phyloP scores from a whole-genome alignment of 768 basidiomycete species.

The Russula olivacea region DNA sequence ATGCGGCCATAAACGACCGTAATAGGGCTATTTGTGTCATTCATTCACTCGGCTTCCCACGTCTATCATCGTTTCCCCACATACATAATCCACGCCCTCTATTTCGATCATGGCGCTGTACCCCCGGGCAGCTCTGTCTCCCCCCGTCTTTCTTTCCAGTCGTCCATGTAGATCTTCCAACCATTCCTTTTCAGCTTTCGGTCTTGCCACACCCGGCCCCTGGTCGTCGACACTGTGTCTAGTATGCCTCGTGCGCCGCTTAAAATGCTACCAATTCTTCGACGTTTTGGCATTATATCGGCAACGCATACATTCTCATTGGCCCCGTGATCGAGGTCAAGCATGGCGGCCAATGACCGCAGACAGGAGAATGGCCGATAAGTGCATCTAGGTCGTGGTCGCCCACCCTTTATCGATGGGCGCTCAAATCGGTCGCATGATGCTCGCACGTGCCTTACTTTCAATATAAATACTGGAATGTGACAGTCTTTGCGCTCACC shows the following conservation, averaged over 20 bases:
- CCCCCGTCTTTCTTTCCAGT: not conserved
- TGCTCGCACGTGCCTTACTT: slow-evolving; percentile 7
- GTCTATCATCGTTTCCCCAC: not conserved
- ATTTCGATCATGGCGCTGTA: not conserved
- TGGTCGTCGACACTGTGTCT: not conserved
- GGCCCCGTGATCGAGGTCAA: slow-evolving; percentile 7
- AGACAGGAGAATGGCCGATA: not conserved
- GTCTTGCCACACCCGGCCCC: not conserved
- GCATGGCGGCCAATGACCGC: not conserved
- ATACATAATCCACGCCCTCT: not conserved
- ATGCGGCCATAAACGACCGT: not conserved
- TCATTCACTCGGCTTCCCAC: not conserved
- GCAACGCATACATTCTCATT: not conserved
- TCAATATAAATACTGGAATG: not conserved
- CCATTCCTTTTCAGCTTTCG: not conserved
- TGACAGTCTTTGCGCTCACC: slow-evolving; percentile 13
- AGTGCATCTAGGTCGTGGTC: not conserved
- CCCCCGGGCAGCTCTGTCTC: not conserved
- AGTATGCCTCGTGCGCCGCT: not conserved
- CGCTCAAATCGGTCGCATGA: slow-evolving; percentile 9
- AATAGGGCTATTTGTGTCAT: not conserved
- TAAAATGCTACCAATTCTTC: not conserved
- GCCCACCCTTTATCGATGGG: slow-evolving; percentile 5
- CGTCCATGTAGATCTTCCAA: not conserved
- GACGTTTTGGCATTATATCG: not conserved